Evolutionary conservation across 2,329 filamentous ascomycete species (phyloP).

Genomic region (Penicillium oxalicum): DNA sequence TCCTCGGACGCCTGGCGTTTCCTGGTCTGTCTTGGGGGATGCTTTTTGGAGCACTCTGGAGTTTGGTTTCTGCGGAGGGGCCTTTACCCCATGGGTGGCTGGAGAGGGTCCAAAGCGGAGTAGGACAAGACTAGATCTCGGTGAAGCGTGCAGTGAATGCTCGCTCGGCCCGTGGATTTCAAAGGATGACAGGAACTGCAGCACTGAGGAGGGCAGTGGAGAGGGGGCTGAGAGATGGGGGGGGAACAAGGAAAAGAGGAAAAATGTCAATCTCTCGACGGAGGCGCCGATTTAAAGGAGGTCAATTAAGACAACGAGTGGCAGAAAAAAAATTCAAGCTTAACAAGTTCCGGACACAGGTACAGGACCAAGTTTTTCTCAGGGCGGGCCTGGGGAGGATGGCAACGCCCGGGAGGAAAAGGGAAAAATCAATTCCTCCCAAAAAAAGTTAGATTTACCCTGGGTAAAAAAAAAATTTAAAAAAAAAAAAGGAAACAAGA

Average conservation of each 20-base stretch:
- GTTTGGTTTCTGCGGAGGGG: background rate
- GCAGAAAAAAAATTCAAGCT: background rate
- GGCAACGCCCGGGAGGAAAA: background rate
- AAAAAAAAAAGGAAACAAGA: too few species aligned
- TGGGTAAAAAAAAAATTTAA: too few species aligned
- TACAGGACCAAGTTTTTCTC: constrained; percentile 1
- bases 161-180: background rate
- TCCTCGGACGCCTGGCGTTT: background rate
- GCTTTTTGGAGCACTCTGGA: background rate
- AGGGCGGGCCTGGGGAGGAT: constrained; percentile 1
- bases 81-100: constrained; percentile 1
- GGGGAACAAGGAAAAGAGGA: too few species aligned
- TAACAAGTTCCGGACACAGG: background rate
- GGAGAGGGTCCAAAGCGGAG: background rate
- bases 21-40: background rate
- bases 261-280: background rate
- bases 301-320: background rate
- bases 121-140: background rate
- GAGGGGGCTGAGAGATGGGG: too few species aligned
- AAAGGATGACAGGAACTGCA: background rate
- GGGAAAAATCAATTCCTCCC: background rate
- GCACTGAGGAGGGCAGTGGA: too few species aligned
- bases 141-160: background rate
- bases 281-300: background rate
- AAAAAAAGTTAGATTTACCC: too few species aligned